Base-by-base conservation (phyloP, 208 protist species). In the Perkinsela sp. region DNA sequence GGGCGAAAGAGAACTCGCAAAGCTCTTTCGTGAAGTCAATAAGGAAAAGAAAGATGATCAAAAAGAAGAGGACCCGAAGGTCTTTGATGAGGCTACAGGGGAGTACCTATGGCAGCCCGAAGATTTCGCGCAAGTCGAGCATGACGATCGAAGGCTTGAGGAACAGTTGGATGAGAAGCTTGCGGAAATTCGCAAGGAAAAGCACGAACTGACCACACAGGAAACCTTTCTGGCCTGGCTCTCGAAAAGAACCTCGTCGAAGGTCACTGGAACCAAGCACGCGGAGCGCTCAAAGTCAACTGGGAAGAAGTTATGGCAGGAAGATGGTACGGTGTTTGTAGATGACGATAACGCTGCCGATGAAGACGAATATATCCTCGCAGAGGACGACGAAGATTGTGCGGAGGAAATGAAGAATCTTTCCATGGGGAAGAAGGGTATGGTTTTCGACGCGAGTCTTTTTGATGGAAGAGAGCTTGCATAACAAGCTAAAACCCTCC, bases 91-190 rank as follows among this genome's bases (percentile, higher is more conserved):
- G 71, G 75, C 79, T 66, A 81, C 86, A 0, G 86, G 89, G 0
- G 80, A 85, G 22, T 91, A 91, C 73, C 80, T 91, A 16, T 91
- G 88, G 76, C 79, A 78, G 15, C 82, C 86, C 16, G 86, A 89
- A 67, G 86, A 91, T 76, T 89, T 89, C 68, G 86, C 89, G 2
- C 83, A 88, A 68, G 81, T 89, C 32, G 81, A 83, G 73, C 70
- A 76, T 67, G 83, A 89, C 68, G 84, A 89, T 2, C 75, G 75
- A 22, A 78, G 86, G 0, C 77, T 91, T 32, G 86, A 91, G 80
- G 86, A 91, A 76, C 69, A 74, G 69, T 74, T 91, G 22, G 86
- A 91, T 80, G 75, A 75, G 32, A 79, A 91, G 82, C 80, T 83
- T 30, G 82, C 86, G 76, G 83, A 77, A 65, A 78, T 91, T 73